Base-by-base conservation (phyloP, 164 flowering plant genomes). In the Cinnamomum chago region DNA sequence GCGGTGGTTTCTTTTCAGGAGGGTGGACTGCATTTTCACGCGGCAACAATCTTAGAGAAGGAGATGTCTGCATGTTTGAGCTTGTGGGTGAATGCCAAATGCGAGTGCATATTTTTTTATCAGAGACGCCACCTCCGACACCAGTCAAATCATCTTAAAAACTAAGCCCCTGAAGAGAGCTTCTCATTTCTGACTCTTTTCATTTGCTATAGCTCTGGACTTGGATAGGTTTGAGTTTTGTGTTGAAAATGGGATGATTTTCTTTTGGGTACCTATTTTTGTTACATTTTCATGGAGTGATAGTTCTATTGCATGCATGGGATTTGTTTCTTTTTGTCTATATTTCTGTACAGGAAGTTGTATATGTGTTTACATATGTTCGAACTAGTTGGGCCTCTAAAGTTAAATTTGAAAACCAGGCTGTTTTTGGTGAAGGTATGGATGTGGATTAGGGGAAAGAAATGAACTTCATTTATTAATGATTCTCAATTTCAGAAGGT, bases 61-160 rank as follows among this genome's bases (percentile, higher is more conserved):
- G 78, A 20, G 75, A 75, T 68, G 13, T 14, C 70, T 79, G 75
- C 47, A 5, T 58, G 51, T 79, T 75, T 66, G 74, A 64, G 67
- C 73, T 70, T 27, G 62, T 82, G 76, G 81, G 73, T 74, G 74
- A 65, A 23, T 13, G 75, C 77, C 76, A 68, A 73, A 30, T 20
- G 22, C 20, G 58, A 18, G 77, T 65, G 11, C 52, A 40, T 17
- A 23, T 30, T 9, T 74, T 65, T 10, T 40, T 58, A 2, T 40
- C 23, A 25, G 55, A 68, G 52, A 22, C n/a, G 35, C 28, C 47
- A 67, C 17, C n/a, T 14, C 18, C 3, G 5, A 40, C 47, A 40
- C n/a, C n/a, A 5, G n/a, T 15, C 20, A 55, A 55, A 17, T 55
- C 18, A 55, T 55, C 17, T 55, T 1, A 17, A 17, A 15, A 55